A percentile compares a stretch with the other conserved stretches of the same genome.
Evolutionary conservation across 106 monocot species (phyloP).

Genomic region (Phalaenopsis equestris): DNA sequence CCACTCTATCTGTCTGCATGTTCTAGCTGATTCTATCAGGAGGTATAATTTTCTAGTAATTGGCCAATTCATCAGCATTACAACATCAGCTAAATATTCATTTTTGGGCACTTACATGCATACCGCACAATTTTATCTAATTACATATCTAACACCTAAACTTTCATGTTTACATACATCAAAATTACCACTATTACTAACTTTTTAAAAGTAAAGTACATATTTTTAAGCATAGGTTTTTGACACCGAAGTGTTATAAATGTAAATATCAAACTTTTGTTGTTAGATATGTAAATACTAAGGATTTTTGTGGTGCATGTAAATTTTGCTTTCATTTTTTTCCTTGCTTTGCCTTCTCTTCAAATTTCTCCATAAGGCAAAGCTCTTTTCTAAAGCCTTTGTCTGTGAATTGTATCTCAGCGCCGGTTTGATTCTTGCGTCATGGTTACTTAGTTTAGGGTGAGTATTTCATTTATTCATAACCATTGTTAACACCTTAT

Average conservation of each 20-base stretch:
- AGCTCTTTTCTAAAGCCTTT: neutral
- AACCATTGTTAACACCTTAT: neutral
- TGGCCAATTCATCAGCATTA: neutral
- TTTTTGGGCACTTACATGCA: too few relatives aligned
- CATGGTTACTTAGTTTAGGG: conserved; percentile 95
- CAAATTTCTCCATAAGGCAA: conserved; percentile 1
- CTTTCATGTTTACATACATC: too few relatives aligned
- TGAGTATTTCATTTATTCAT: conserved; percentile 14
- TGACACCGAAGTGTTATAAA: too few relatives aligned
- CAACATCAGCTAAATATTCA: neutral
- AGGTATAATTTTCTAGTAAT: conserved; percentile 42
- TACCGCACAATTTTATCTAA: too few relatives aligned
- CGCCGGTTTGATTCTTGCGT: conserved; percentile 97
- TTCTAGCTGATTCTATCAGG: conserved; percentile 92
- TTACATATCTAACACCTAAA: too few relatives aligned
- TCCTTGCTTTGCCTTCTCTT: neutral
- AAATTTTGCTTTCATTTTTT: neutral
- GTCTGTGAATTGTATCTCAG: conserved; percentile 35
- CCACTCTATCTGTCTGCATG: conserved; percentile 91
- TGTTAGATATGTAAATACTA: too few relatives aligned
- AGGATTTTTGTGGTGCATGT: too few relatives aligned
- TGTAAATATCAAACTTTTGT: too few relatives aligned
- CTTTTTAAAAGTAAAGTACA: too few relatives aligned
- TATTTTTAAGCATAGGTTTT: too few relatives aligned
- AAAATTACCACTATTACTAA: too few relatives aligned